Conservation (phyloP, 2,329 filamentous ascomycete species). For the Septoria petroselini region DNA sequence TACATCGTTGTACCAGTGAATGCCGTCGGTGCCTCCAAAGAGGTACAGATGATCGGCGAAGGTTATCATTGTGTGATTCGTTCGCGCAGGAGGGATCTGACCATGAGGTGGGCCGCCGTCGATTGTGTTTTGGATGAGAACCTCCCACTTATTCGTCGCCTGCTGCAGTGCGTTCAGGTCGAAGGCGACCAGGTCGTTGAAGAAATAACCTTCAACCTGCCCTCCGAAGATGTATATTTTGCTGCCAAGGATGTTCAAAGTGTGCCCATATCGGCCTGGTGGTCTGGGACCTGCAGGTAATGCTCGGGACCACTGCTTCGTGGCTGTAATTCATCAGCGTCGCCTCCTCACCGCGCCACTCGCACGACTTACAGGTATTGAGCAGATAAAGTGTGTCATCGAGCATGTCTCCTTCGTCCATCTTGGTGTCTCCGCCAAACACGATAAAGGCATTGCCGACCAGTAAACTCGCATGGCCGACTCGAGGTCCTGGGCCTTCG, state of each 20-base stretch:
- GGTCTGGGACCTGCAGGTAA: constrained; percentile 82
- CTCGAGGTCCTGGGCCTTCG: constrained; percentile 89
- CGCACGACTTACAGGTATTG: constrained; percentile 78
- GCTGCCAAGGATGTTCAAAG: constrained; percentile 90
- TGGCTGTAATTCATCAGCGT: constrained; percentile 58
- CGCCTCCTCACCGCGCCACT: neutral
- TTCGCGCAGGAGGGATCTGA: constrained; percentile 78
- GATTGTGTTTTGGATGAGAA: constrained; percentile 74
- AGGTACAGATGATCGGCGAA: constrained; percentile 92
- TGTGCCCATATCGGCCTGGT: constrained; percentile 90
- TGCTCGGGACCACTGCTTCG: constrained; percentile 94
- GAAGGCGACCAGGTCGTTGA: constrained; percentile 94
- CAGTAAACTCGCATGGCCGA: constrained; percentile 88
- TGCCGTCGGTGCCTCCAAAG: constrained; percentile 96
- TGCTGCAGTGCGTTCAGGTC: constrained; percentile 93
- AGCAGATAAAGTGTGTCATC: constrained; percentile 95
- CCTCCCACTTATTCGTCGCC: constrained; percentile 88
- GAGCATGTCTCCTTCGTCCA: constrained; percentile 84
- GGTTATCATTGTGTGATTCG: constrained; percentile 89
- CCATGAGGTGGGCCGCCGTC: constrained; percentile 58
- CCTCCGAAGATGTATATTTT: constrained; percentile 98
- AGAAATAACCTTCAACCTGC: constrained; percentile 95
- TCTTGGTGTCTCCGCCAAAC: constrained; percentile 96
- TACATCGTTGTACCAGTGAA: constrained; percentile 98
- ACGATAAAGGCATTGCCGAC: constrained; percentile 99